Base-by-base conservation (phyloP, 2,329 filamentous ascomycete species). In the Dactylellina haptotyla region DNA sequence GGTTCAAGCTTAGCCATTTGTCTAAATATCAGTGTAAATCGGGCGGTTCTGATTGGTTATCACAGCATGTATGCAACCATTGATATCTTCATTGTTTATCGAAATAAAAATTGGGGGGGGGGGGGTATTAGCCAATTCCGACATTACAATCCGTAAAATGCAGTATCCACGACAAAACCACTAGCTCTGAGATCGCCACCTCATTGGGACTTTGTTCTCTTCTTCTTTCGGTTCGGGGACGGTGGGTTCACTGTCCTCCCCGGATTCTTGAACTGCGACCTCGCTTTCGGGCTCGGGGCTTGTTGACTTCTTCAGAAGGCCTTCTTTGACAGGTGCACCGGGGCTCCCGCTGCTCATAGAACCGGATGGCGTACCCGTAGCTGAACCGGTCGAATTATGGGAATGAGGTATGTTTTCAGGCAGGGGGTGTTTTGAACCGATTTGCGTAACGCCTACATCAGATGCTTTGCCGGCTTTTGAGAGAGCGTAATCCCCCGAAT, bases 381-480 rank as follows among this genome's bases (percentile, higher is more conserved):
- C 28, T 28, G 69, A 64, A 8, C 48, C 56, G 3, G 57, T 51
- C 10, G 67, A 65, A 20, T 37, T 73, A 16, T 73, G 69, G 34
- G 64, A 64, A 41, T 97, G 93, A 28, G 93, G 93, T 82, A 97
- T 97, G 82, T 96, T 96, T 83, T 97, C 93, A 77, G 93, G 93
- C 57, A 93, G 89, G 62, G 95, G 95, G 82, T 99, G 95, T 83
- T 97, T 90, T 79, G 92, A 93, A 79, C 95, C 95, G 79, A 99
- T 92, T 79, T 90, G 90, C 80, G 94, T 96, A 73, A 96, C 92
- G 80, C 96, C 94, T 79, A 95, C 90, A 80, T 95, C 91, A 80
- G 93, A 91, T 81, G 92, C 93, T 84, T 98, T 98, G 83, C 95
- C 95, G 72, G 95, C 95, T 85, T 97, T 97, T 82, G 91, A 94